A percentile compares a stretch with the other conserved stretches of the same genome.
phyloP scores from a whole-genome alignment of 2,329 filamentous ascomycete species.

The Dryadomyces sulphureus region DNA sequence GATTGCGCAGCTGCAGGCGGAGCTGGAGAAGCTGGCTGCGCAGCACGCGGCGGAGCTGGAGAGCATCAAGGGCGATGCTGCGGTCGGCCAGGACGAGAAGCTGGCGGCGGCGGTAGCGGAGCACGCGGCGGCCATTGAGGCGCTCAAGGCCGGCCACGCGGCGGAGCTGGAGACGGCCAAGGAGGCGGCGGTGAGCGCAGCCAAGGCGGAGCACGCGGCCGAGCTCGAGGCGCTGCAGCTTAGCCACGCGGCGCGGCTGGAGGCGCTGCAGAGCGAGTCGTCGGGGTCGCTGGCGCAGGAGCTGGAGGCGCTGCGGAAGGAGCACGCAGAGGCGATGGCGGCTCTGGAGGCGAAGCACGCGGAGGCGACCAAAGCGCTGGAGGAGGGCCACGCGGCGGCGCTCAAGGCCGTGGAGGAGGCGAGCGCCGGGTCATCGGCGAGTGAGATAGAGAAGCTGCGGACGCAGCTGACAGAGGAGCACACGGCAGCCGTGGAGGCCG shows the following conservation, averaged over 20 bases:
- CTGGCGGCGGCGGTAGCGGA: conserved; percentile 34
- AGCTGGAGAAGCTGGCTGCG: conserved; percentile 23
- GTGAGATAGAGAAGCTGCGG: conserved; percentile 21
- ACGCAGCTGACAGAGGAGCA: conserved; percentile 20
- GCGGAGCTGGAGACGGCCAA: conserved; percentile 44
- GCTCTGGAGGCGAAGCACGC: conserved; percentile 25
- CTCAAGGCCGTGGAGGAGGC: conserved; percentile 14
- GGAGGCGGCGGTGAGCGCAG: conserved; percentile 32
- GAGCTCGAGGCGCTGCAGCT: conserved; percentile 40
- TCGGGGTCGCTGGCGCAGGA: conserved; percentile 19
- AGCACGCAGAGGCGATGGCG: conserved; percentile 28
- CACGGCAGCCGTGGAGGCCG: conserved; percentile 9
- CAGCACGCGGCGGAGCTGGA: conserved; percentile 44
- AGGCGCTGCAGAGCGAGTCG: conserved; percentile 14
- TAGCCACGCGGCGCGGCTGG: conserved; percentile 32
- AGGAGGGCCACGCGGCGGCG: conserved; percentile 18
- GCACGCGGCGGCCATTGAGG: conserved; percentile 33
- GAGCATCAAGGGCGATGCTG: conserved; percentile 44
- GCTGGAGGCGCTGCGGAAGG: conserved; percentile 23
- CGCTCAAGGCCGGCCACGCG: conserved; percentile 39
- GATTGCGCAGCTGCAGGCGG: conserved; percentile 34
- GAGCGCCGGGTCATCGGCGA: conserved; percentile 13
- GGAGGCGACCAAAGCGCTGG: conserved; percentile 22
- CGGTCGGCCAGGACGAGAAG: conserved; percentile 49
- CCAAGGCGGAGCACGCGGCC: conserved; percentile 29